A percentile compares a stretch with the other conserved stretches of the same genome.
Conservation (phyloP, 2,329 filamentous ascomycete genomes). For the Aspergillus pseudoglaucus region DNA sequence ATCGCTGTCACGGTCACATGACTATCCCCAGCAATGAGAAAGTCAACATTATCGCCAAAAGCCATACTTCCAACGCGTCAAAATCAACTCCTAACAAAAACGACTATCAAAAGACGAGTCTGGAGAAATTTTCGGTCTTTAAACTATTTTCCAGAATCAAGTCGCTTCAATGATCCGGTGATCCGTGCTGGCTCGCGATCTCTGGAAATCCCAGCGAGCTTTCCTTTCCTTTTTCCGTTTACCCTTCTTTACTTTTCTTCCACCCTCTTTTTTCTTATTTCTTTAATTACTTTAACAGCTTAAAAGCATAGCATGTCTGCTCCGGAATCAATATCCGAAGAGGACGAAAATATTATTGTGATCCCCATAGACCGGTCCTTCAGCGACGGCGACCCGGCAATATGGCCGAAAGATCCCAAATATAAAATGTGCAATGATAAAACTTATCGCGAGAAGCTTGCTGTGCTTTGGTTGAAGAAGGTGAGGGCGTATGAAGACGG, state of each 20-base stretch:
- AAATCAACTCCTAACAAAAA: background rate
- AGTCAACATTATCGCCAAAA: too few relatives aligned
- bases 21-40: background rate
- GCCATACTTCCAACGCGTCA: too few relatives aligned
- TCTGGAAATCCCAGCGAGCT: background rate
- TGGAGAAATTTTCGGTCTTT: background rate
- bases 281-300: background rate
- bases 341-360: conserved; percentile 17
- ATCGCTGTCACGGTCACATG: background rate
- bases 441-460: conserved; percentile 45
- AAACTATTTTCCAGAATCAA: background rate
- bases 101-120: too few relatives aligned
- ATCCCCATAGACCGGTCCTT: conserved; percentile 28
- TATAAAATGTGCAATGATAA: conserved; percentile 35
- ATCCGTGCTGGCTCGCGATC: background rate
- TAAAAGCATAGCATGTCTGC: background rate
- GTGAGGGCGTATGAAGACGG: conserved; percentile 33
- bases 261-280: background rate
- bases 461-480: conserved; percentile 42
- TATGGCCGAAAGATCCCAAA: conserved; percentile 31
- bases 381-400: conserved; percentile 32
- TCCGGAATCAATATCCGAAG: conserved; percentile 4
- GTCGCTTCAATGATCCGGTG: background rate
- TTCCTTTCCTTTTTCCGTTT: background rate
- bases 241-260: background rate